Evolutionary conservation across 306 rosid genomes (phyloP).

Genomic region (Prunus salicina): DNA sequence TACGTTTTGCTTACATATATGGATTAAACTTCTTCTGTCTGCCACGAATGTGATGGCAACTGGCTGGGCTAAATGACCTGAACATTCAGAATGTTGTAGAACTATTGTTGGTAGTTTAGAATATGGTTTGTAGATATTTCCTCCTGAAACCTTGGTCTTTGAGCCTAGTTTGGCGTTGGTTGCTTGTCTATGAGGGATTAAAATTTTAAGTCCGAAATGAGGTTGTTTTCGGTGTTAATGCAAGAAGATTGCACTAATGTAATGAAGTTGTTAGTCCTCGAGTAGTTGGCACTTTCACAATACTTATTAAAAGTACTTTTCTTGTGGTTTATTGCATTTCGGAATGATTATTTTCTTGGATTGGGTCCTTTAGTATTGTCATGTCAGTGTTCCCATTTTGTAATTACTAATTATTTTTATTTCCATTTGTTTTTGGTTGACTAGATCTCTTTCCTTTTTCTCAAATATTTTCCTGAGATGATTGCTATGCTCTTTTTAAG

Average conservation of each 20-base stretch:
- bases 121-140: no score
- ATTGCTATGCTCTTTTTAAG: no score
- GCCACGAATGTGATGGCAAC: no score
- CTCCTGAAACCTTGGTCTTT: no score
- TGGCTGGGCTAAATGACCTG: no score
- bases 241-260: not conserved
- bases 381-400: not conserved
- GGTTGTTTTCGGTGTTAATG: not conserved
- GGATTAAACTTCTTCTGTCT: no score
- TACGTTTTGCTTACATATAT: no score
- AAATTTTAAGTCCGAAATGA: not conserved
- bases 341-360: not conserved
- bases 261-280: not conserved
- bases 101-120: no score
- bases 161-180: no score
- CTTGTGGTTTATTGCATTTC: not conserved
- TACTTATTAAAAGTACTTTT: not conserved
- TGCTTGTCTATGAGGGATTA: not conserved
- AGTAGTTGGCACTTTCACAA: not conserved
- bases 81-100: no score
- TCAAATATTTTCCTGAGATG: no score
- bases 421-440: not conserved
- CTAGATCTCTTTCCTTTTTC: not conserved
- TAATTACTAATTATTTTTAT: not conserved
- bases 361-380: not conserved